Evolutionary conservation across 495 filamentous ascomycete species (phyloP).

Genomic region (Penicillium psychrofluorescens): DNA sequence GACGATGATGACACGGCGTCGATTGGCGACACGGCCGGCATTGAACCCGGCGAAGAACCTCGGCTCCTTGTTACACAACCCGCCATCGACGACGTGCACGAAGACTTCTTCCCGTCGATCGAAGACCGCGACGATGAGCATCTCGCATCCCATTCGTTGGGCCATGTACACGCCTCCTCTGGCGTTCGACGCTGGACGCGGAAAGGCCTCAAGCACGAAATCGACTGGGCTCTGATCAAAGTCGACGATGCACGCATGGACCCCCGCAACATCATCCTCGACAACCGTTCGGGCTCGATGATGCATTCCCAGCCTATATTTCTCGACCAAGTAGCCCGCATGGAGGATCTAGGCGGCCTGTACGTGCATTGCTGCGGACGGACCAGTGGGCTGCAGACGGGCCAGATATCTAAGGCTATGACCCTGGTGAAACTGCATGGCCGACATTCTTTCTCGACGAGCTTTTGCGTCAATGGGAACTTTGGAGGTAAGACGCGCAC

Average conservation of each 20-base stretch:
- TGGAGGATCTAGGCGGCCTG: conserved; percentile 57
- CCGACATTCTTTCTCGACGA: conserved; percentile 69
- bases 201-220: conserved; percentile 71
- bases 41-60: conserved; percentile 66
- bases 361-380: conserved; percentile 87
- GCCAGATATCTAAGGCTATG: conserved; percentile 66
- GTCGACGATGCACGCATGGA: conserved; percentile 65
- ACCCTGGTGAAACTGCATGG: conserved; percentile 76
- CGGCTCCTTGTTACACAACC: conserved; percentile 75
- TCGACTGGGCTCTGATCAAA: conserved; percentile 92
- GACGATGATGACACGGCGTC: conserved; percentile 57
- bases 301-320: conserved; percentile 26
- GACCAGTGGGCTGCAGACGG: conserved; percentile 75
- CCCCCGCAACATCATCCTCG: conserved; percentile 56
- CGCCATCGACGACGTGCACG: conserved; percentile 77
- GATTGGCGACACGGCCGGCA: conserved; percentile 76
- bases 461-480: conserved; percentile 69
- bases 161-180: conserved; percentile 81
- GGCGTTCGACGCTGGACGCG: conserved; percentile 67
- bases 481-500: conserved; percentile 51
- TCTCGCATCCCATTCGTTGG: conserved; percentile 66
- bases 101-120: conserved; percentile 61
- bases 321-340: conserved; percentile 34
- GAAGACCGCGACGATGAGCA: conserved; percentile 67
- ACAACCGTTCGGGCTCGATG: conserved; percentile 19